Conservation (phyloP, 2,329 filamentous ascomycete species). For the Pleoardoris graminearum region DNA sequence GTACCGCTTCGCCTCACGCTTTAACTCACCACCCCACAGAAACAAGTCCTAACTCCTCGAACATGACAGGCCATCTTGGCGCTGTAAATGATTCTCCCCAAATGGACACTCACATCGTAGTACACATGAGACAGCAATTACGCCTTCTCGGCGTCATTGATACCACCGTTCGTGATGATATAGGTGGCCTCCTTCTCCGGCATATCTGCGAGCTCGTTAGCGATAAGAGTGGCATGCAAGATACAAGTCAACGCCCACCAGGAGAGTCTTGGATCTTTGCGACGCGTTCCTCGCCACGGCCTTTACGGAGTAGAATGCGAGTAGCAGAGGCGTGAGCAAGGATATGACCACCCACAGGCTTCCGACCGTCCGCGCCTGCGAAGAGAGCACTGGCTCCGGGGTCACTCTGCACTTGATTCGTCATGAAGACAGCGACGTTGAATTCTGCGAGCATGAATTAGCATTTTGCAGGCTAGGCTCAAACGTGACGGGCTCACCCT, state of each 20-base stretch:
- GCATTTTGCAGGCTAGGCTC: not conserved
- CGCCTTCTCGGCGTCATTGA: slow-evolving; percentile 67
- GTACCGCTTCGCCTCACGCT: no score
- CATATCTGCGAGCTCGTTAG: slow-evolving; percentile 56
- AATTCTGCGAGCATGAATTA: slow-evolving; percentile 55
- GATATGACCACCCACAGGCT: slow-evolving; percentile 69
- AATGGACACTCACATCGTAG: not conserved
- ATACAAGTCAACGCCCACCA: slow-evolving; percentile 48
- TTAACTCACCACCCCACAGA: no score
- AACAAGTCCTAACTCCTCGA: no score
- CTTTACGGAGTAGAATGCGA: slow-evolving; percentile 67
- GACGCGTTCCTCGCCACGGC: slow-evolving; percentile 69
- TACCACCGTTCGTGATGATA: slow-evolving; percentile 70
- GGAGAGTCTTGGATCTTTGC: slow-evolving; percentile 71
- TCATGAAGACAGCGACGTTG: slow-evolving; percentile 62
- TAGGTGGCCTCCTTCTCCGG: slow-evolving; percentile 71
- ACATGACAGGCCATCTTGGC: no score
- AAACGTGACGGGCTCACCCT: slow-evolving; percentile 49
- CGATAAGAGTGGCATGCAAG: slow-evolving; percentile 12
- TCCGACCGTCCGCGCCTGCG: slow-evolving; percentile 68
- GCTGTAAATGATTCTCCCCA: no score
- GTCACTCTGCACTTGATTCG: slow-evolving; percentile 73
- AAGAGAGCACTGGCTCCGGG: slow-evolving; percentile 70
- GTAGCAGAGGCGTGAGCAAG: slow-evolving; percentile 71
- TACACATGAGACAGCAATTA: slow-evolving; percentile 32